These are phyloP conservation scores for Akanthomyces uredinophilus DNA, from an alignment of 2,329 filamentous ascomycete species.

Conservation along the genomic window DNA sequence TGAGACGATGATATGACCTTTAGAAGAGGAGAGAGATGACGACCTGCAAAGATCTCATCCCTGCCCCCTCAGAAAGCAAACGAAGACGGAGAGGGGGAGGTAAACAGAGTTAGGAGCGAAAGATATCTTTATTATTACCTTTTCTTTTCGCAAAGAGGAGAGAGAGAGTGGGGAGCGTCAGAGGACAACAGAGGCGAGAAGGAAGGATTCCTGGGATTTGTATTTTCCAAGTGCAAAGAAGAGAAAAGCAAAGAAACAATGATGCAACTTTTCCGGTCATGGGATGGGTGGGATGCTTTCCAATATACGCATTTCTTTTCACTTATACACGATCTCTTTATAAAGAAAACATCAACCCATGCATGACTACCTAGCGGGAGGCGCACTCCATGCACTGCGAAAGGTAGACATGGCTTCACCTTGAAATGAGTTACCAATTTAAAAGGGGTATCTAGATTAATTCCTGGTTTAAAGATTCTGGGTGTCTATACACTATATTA, in stretches of 20 bases:
- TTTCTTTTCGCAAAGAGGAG: neutral
- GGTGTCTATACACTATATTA: neutral
- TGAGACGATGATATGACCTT: slow-evolving; percentile 7
- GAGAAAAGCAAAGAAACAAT: neutral
- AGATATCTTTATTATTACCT: neutral
- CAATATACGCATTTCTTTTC: neutral
- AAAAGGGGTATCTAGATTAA: slow-evolving; percentile 1
- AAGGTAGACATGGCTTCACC: too few relatives aligned
- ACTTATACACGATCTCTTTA: too few relatives aligned
- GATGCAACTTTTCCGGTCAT: neutral
- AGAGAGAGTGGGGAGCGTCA: neutral
- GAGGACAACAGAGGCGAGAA: neutral
- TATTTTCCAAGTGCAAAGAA: neutral
- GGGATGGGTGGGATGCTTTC: neutral
- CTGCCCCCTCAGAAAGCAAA: neutral
- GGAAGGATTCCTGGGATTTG: neutral
- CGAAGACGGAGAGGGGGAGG: neutral
- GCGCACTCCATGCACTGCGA: too few relatives aligned
- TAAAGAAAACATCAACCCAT: too few relatives aligned
- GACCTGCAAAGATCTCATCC: slow-evolving; percentile 6
- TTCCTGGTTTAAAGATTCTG: neutral
- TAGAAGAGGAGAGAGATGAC: neutral
- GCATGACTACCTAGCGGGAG: too few relatives aligned
- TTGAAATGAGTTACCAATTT: too few relatives aligned
- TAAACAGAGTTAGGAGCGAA: neutral